Evolutionary conservation across 352 stramenopile genomes (phyloP), one percentile per base, ranked within the genome.

Genomic region (Globisporangium splendens): DNA sequence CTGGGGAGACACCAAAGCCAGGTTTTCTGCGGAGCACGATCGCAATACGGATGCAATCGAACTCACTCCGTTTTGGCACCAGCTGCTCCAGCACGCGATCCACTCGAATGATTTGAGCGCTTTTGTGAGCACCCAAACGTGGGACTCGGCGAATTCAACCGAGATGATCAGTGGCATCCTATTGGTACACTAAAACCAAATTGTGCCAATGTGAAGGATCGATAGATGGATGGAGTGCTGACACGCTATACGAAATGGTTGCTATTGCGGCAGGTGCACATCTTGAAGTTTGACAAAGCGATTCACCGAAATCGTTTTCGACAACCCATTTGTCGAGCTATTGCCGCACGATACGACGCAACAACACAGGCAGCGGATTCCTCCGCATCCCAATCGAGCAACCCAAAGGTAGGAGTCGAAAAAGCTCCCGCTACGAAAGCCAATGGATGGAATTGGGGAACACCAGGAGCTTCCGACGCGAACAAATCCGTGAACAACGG

Each of bases 231-330:
- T 31, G 7, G 15, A 15, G 20, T 18, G 8, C 47, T 56, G 12
- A 49, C 39, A 14, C 28, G 13, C 15, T 21, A 22, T 49, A n/a
- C 14, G 39, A 44, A 10, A 20, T 33, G 12, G 13, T 66, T 39
- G 62, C 33, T 65, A 13, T 4, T 18, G 2, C 2, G 35, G 8
- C 46, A 76, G 71, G 3, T 71, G 24, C 66, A 81, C 56, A 47
- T 74, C 62, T 59, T 73, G 17, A 91, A 80, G 47, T 59, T 89
- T 43, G 77, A 88, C 22, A 89, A 85, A 55, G 48, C 73, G 38
- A 80, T 89, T 22, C 72, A 84, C 53, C 75, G 77, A 11, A 77
- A 57, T 61, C 72, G 83, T 14, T 93, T 79, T 48, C 72, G 74
- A 11, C 69, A 81, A 39, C 63, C 71, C 5, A 53, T 83, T 17